Base-by-base conservation (phyloP, 306 rosid genomes). In the Fragaria vesca region DNA sequence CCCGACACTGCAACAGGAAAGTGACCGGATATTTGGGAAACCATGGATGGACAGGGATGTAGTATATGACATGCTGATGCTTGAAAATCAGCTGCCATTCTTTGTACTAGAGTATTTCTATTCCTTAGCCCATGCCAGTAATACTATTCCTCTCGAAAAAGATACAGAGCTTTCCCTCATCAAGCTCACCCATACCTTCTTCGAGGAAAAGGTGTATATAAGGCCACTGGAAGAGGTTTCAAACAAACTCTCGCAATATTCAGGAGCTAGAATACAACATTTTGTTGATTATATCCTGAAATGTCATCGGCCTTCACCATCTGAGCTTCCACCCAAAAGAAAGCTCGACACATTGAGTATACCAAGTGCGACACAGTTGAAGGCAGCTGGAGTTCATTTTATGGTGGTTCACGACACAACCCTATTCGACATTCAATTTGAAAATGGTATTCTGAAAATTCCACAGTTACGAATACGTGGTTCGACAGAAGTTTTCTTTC, bases 1-100 rank as follows among this genome's bases (percentile, higher is more conserved):
- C 36, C 20, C 12, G 2, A 0, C 15, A 40, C 75, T 68, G 32
- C 67, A 78, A 75, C 12, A 45, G 8, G 57, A 75, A 61, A 66
- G 77, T 46, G 88, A 85, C 30, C 80, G 76, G 47, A 46, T 82
- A 1, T 77, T 79, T 36, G 36, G 60, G 17, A 85, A 76, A 38
- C 84, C 86, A 55, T 69, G 86, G 82, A 40, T 82, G 72, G 34
- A 63, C 11, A 50, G 69, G 46, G 82, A 82, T n/a, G 69, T 85
- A 4, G 45, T 28, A 40, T 58, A 34, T 24, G 88, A 85, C 61
- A 60, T 79, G 55, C 12, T 76, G 40, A 36, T 79, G 55, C 84
- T 85, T 54, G 88, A 85, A 69, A 85, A 86, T 77, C 89, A 86
- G 47, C 69, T 86, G 51, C 89, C 89, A 47, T 77, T 82, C 76